phyloP scores from a whole-genome alignment of 495 filamentous ascomycete species.

The Tuber calosporum region DNA sequence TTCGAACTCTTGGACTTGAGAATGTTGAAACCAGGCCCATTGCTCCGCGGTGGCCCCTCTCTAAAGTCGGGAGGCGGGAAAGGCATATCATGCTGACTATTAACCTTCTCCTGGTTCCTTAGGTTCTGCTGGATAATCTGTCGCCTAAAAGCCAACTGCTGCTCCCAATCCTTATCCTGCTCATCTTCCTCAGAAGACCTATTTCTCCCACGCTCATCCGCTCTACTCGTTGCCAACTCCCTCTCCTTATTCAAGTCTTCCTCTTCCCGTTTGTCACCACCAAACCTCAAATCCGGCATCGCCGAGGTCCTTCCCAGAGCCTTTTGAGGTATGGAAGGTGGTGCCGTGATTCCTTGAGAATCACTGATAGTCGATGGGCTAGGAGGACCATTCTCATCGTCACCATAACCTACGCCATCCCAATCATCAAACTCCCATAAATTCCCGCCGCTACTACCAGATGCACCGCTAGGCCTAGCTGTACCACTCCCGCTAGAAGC shows the following conservation, averaged over 20 bases:
- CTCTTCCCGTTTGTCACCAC: slow-evolving; percentile 21
- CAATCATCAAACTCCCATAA: slow-evolving; percentile 41
- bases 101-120: slow-evolving; percentile 40
- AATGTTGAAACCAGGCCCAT: slow-evolving; percentile 27
- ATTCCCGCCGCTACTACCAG: slow-evolving; percentile 39
- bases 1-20: slow-evolving; percentile 40
- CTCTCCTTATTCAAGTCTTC: slow-evolving; percentile 25
- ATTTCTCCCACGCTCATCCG: slow-evolving; percentile 27
- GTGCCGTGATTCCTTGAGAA: slow-evolving; percentile 3
- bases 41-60: slow-evolving; percentile 15
- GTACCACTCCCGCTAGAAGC: slow-evolving; percentile 7
- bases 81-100: slow-evolving; percentile 37
- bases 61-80: slow-evolving; percentile 24
- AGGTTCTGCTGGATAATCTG: slow-evolving; percentile 41
- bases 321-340: slow-evolving; percentile 23
- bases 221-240: slow-evolving; percentile 31
- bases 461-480: slow-evolving; percentile 23
- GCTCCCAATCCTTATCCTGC: slow-evolving; percentile 40
- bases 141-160: slow-evolving; percentile 40
- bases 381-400: slow-evolving; percentile 19
- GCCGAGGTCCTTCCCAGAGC: slow-evolving; percentile 12
- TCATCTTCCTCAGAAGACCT: slow-evolving; percentile 25
- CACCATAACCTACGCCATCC: slow-evolving; percentile 26
- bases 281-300: slow-evolving; percentile 23
- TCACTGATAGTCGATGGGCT: slow-evolving; percentile 19